Conservation (phyloP, 1,139 yeast species). For the Lodderomyces beijingensis region DNA sequence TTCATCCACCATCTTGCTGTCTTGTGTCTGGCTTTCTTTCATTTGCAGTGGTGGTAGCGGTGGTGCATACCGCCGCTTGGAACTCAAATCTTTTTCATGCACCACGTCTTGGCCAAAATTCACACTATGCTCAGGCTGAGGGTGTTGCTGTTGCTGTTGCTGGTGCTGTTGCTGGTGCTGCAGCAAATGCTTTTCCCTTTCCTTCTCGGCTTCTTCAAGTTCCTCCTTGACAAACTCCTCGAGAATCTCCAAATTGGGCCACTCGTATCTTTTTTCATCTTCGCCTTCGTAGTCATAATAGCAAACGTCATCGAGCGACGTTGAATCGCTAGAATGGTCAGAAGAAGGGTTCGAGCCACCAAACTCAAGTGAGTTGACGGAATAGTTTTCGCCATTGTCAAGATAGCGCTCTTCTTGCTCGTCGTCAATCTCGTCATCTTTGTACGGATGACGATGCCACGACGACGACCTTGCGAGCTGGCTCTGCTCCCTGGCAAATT, state of each 20-base stretch:
- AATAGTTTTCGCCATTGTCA: constrained; percentile 18
- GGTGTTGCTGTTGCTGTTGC: background rate
- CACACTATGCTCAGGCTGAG: constrained; percentile 15
- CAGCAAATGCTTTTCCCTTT: no score
- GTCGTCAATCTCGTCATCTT: constrained; percentile 9
- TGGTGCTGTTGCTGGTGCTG: background rate
- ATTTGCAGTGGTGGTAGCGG: constrained; percentile 1
- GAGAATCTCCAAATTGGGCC: constrained; percentile 82
- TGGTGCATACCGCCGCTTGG: background rate
- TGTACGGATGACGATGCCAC: no score
- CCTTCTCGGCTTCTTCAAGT: constrained; percentile 17
- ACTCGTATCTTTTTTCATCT: constrained; percentile 24
- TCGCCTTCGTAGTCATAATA: constrained; percentile 53
- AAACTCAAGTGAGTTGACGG: constrained; percentile 36
- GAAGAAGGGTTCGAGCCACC: constrained; percentile 68
- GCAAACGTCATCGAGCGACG: constrained; percentile 84
- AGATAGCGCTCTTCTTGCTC: constrained; percentile 3
- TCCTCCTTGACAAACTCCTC: constrained; percentile 78
- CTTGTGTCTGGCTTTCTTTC: background rate
- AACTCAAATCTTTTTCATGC: constrained; percentile 4
- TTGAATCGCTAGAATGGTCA: constrained; percentile 65
- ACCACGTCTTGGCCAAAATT: constrained; percentile 24
- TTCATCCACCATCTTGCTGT: constrained; percentile 11
- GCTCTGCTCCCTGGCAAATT: constrained; percentile 34
- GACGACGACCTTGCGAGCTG: constrained; percentile 19